phyloP scores from a whole-genome alignment of 768 basidiomycete species.

The Tylopilus vinaceipallidus region DNA sequence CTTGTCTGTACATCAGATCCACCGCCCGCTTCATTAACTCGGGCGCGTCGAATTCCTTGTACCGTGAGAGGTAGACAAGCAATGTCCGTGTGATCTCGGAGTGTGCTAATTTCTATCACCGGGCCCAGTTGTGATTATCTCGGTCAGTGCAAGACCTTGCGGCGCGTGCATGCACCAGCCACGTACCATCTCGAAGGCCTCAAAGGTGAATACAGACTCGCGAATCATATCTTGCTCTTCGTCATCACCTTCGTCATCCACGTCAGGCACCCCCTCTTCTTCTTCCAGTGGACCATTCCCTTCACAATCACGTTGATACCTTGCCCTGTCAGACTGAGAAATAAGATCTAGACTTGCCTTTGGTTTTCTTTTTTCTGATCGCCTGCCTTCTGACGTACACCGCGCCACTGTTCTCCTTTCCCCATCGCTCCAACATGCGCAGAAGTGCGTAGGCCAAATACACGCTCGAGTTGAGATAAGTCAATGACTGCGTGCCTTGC shows the following conservation, averaged over 20 bases:
- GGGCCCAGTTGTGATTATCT: conserved; percentile 18
- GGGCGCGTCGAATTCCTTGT: conserved; percentile 69
- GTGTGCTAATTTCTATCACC: conserved; percentile 80
- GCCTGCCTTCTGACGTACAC: conserved; percentile 72
- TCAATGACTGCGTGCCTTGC: conserved; percentile 71
- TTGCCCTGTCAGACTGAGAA: conserved; percentile 15
- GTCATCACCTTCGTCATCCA: conserved; percentile 60
- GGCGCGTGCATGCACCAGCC: conserved; percentile 14
- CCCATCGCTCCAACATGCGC: conserved; percentile 86
- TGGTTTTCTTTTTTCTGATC: conserved; percentile 52
- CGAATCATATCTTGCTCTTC: conserved; percentile 63
- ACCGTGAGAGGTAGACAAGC: conserved; percentile 77
- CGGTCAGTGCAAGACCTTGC: conserved; percentile 16
- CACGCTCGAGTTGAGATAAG: conserved; percentile 86
- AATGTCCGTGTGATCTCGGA: conserved; percentile 84
- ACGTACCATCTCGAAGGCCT: conserved; percentile 83
- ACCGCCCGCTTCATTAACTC: conserved; percentile 92
- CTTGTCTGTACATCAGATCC: conserved; percentile 85
- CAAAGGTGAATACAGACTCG: conserved; percentile 91
- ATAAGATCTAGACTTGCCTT: conserved; percentile 39
- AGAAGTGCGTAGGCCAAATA: conserved; percentile 83
- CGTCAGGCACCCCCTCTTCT: conserved; percentile 67
- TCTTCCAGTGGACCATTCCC: conserved; percentile 46
- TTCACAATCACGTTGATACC: conserved; percentile 17
- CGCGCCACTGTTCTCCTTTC: conserved; percentile 60